Evolutionary conservation across 2,329 filamentous ascomycete species (phyloP), one percentile per base, ranked within the genome.

Genomic region (Alternaria longipes): DNA sequence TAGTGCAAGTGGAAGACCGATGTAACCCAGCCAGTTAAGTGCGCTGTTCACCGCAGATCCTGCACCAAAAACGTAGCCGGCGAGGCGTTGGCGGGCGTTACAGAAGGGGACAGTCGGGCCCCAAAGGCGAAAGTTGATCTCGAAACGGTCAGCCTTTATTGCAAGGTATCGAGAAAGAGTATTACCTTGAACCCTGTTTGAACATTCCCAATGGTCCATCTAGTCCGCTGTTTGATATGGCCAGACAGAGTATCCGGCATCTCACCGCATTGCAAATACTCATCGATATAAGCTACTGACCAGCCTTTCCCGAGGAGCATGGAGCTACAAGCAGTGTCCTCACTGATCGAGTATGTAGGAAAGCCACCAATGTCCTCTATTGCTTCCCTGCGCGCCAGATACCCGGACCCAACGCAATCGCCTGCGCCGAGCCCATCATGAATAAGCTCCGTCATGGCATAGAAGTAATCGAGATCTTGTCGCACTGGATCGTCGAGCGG

Each of bases 391-490:
- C 87, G 85, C 28, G 84, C 82, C 5, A 87, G 78, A 65, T 88
- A 90, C 7, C 88, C 88, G 5, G 87, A 89, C 5, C 88, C 87
- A n/a, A 85, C 87, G 67, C 86, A 89, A 83, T 86, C 87, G n/a
- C 86, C 86, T 5, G 86, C 84, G 75, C 78, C 79, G 28, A 80
- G 72, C 1, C 77, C 76, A 60, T 84, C 82, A 61, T 83, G 82
- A 41, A 81, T 80, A 5, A 78, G 77, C 62, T 84, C 83, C 70
- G 79, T 80, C n/a, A 82, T 77, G 71, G 87, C 84, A 9, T 86
- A 84, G 71, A 89, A 88, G 63, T 85, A 84, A 68, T 87, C 84
- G 44, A 88, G 81, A 70, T 82, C 84, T 71, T 88, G 86, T 1
- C 82, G 81, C 7, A 90, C 81, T 14, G 86, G 86, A 55, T 90